Evolutionary conservation across 441 rosid species (phyloP).

Genomic region (Flueggea neowawraea): DNA sequence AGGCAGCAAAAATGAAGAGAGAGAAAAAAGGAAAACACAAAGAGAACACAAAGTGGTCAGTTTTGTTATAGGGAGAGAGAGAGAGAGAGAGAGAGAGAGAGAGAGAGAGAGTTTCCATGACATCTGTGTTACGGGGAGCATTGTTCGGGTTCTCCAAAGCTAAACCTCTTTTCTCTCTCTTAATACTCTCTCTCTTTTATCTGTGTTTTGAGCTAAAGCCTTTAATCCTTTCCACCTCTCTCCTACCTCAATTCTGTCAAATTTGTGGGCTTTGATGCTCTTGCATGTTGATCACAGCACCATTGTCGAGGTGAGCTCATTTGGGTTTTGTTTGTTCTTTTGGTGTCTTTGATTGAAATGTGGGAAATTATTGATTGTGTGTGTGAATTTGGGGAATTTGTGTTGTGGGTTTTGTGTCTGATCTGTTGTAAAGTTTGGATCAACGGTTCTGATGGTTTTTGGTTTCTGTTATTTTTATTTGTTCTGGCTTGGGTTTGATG

Average conservation of each 20-base stretch:
- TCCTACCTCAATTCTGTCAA: conserved; percentile 13
- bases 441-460: background rate
- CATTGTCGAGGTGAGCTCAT: conserved; percentile 34
- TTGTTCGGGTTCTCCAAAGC: conserved; percentile 35
- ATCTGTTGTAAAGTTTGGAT: background rate
- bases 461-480: background rate
- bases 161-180: no score
- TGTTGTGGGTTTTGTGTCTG: background rate
- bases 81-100: background rate
- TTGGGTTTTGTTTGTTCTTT: background rate
- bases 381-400: background rate
- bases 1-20: no score
- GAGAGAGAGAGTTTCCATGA: conserved; percentile 4
- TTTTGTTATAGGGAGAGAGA: background rate
- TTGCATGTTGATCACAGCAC: conserved; percentile 39
- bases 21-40: no score
- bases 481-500: background rate
- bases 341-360: conserved; percentile 14
- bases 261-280: conserved; percentile 11
- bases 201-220: conserved; percentile 13
- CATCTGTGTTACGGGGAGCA: conserved; percentile 33
- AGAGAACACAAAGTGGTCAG: no score
- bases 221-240: conserved; percentile 1
- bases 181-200: conserved; percentile 2
- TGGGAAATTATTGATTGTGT: background rate